Base-by-base conservation (phyloP, 1,139 yeast species). In the Suhomyces choctaworum region DNA sequence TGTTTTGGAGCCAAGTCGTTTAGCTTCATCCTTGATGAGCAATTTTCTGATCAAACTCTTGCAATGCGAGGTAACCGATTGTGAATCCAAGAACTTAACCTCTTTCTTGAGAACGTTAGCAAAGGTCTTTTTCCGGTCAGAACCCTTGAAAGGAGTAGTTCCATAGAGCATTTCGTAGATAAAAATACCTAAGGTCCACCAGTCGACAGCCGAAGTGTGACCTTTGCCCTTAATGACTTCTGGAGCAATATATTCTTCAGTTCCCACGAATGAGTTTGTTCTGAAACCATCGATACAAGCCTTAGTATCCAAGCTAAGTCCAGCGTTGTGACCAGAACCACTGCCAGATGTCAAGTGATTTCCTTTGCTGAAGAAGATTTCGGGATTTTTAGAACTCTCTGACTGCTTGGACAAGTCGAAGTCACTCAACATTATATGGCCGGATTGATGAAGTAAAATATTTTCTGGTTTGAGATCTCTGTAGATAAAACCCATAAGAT, bases 121-220 rank as follows among this genome's bases (percentile, higher is more conserved):
- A 61, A 92, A 92, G 0, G 98, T 92, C 48, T 81, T 81, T 54
- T 89, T 89, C 31, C 97, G 74, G 47, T 82, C 88, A 29, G 78
- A 70, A 5, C 98, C 98, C 61, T 92, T 92, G 64, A 92, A 92
- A 1, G 98, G 98, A 0, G 98, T 92, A 7, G 89, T 85, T 2
- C 97, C 97, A 58, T 80, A 89, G 25, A 92, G 66, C 98, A 92
- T 92, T 56, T 92, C 98, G 58, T 80, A 92, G 16, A 89, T 70
- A 50, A 92, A 73, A 23, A 92, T 89, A 2, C 98, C 98, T 44
- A 92, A 67, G 0, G 98, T 92, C 98, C 98, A 92, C 98, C 98
- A 92, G 60, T 92, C 98, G 12, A 92, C 98, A 0, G 97, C 96
- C 16, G 92, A 84, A 1, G 97, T 92, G 54, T 92, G 98, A 1